Evolutionary conservation across 148 eudicot species (phyloP), one percentile per base, ranked within the genome.

Genomic region (Chenopodium suecicum): DNA sequence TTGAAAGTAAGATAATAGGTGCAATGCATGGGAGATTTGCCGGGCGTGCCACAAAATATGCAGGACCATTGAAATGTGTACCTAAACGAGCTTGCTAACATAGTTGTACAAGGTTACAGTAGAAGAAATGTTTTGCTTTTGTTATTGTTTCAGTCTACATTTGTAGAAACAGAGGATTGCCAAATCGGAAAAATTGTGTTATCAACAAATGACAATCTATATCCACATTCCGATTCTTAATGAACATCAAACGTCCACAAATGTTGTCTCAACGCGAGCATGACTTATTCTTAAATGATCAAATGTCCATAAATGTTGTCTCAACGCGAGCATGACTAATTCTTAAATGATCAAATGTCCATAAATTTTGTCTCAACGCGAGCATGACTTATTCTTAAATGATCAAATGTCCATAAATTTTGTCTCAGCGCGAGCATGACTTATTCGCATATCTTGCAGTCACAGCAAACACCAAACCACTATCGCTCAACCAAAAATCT

Each of bases 41-140:
- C 4, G 75, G 83, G 1, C 47, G 71, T 17, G 85, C 90, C 23
- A 83, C 88, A 27, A 88, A 85, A 58, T 82, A 77, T 54, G 79
- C 91, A 10, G 94, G 94, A 52, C 89, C 89, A 22, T 60, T 89
- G 32, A 85, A 85, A 14, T 91, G 94, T 74, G 20, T 54, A 14
- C 83, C 79, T 2, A 50, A 65, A 3, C 20, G 27, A 27, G 84
- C 79, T 37, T 91, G 94, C 73, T 90, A 70, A 86, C 44, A 65
- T n/a, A 13, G n/a, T 48, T 74, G 77, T 74, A 74, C 41, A 6
- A 27, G 7, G 77, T 74, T 74, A 29, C 63, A 4, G 63, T 50
- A 74, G 77, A 29, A 73, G 25, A 22, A 29, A 2, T 32, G n/a
- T 32, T 27, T 50, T 50, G 4, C 14, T 23, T 73, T 11, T 74